Percentiles rank a stretch among this genome's conserved stretches.
Conservation (phyloP, 1,284 basidiomycete species). For the Irpex sp. region DNA sequence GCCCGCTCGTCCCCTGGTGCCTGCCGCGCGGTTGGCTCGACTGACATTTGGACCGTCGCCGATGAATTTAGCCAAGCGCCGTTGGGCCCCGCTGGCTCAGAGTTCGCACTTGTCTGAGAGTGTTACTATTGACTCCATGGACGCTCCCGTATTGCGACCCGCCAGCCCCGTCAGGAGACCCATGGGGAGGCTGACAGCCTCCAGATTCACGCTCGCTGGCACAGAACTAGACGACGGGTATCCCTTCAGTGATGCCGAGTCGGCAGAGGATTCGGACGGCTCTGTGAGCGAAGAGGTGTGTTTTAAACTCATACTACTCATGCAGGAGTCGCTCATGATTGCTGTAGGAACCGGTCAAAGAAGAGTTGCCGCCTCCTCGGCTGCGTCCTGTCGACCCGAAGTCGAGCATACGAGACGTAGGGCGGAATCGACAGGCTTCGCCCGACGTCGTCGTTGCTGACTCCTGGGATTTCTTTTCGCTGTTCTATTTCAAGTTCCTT, state of each 20-base stretch:
- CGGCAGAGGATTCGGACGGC: conserved; percentile 5
- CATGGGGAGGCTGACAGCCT: background rate
- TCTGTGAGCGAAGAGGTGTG: conserved; percentile 13
- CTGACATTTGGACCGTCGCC: conserved; percentile 47
- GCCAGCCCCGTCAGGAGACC: background rate
- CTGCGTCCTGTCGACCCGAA: background rate
- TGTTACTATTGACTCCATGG: background rate
- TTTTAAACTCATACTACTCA: background rate
- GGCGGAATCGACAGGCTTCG: background rate
- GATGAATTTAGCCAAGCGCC: conserved; percentile 48
- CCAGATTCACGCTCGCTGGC: background rate
- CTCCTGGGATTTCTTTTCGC: too few relatives aligned
- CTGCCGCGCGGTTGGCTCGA: conserved; percentile 16
- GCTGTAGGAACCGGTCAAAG: background rate
- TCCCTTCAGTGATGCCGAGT: background rate
- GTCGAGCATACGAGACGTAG: background rate
- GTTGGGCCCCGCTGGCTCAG: conserved; percentile 38
- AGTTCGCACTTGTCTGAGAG: background rate
- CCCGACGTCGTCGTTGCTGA: conserved; percentile 16
- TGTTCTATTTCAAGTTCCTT: too few relatives aligned
- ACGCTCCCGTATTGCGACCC: background rate
- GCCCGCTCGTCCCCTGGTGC: conserved; percentile 15
- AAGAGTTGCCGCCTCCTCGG: background rate
- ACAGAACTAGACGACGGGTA: background rate
- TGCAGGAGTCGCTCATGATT: background rate